These are phyloP conservation scores for Ustilaginoidea virens DNA, from an alignment of 2,329 filamentous ascomycete genomes.

Conservation along the genomic window DNA sequence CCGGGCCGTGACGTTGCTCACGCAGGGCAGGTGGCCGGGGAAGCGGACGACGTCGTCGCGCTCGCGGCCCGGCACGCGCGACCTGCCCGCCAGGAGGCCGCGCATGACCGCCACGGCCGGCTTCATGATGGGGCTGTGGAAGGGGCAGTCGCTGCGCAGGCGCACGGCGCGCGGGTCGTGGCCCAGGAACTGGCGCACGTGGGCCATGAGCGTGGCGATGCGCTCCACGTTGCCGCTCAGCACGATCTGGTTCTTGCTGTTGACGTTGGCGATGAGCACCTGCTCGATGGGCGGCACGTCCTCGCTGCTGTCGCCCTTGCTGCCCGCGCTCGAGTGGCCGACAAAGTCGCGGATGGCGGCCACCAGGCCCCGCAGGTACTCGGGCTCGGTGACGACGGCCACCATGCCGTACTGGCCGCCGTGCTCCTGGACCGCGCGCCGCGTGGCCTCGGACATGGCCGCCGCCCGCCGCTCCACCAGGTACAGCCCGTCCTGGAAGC, in stretches of 20 bases:
- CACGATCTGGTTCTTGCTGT: conserved; percentile 92
- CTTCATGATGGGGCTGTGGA: conserved; percentile 84
- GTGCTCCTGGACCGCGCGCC: conserved; percentile 45
- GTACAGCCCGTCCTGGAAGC: conserved; percentile 61
- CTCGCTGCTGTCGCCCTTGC: conserved; percentile 47
- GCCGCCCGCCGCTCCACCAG: conserved; percentile 67
- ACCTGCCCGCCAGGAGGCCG: conserved; percentile 45
- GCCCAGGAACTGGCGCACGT: conserved; percentile 77
- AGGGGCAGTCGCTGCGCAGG: conserved; percentile 76
- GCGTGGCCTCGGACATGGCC: conserved; percentile 67
- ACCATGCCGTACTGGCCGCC: conserved; percentile 90
- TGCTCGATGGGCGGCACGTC: conserved; percentile 66
- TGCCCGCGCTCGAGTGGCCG: conserved; percentile 47
- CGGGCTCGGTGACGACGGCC: conserved; percentile 74
- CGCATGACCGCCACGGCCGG: conserved; percentile 66
- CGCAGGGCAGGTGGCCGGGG: conserved; percentile 58
- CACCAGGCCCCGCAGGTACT: conserved; percentile 55
- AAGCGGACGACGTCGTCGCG: conserved; percentile 55
- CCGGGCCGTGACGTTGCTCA: conserved; percentile 73
- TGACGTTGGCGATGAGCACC: conserved; percentile 85
- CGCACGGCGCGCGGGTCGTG: conserved; percentile 82
- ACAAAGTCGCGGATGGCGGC: conserved; percentile 67
- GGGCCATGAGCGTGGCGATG: conserved; percentile 68
- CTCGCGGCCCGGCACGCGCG: conserved; percentile 34
- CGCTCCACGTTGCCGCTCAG: conserved; percentile 73